A percentile compares a stretch with the other conserved stretches of the same genome.
These are phyloP conservation scores for Xylaria flabelliformis DNA, from an alignment of 495 filamentous ascomycete genomes.

Conservation along the genomic window DNA sequence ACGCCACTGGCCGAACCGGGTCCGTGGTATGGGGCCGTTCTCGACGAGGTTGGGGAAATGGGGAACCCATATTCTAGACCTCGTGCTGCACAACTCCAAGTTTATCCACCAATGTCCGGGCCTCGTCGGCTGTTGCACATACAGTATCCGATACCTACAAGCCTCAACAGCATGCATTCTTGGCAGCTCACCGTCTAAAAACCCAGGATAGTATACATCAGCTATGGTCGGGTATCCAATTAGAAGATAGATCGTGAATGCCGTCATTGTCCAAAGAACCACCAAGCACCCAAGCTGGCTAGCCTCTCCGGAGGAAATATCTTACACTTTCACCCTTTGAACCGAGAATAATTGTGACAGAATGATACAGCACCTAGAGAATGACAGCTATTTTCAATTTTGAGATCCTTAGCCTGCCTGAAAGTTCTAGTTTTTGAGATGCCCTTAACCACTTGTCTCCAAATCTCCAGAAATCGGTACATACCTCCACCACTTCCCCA, in stretches of 20 bases:
- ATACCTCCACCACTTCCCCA: slow-evolving; percentile 11
- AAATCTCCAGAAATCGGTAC: slow-evolving; percentile 3
- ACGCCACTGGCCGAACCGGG: not conserved
- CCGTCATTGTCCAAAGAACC: not conserved
- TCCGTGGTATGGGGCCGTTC: slow-evolving; percentile 3
- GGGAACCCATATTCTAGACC: slow-evolving; percentile 9
- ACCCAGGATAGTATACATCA: not conserved
- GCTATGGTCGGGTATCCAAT: not conserved
- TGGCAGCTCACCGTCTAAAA: not conserved
- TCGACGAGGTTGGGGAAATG: slow-evolving; percentile 26
- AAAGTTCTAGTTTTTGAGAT: not conserved
- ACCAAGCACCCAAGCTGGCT: not conserved
- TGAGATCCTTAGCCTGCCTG: not conserved
- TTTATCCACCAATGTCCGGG: slow-evolving; percentile 25
- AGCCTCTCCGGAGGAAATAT: not conserved
- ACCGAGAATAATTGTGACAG: not conserved
- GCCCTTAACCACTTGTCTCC: not conserved
- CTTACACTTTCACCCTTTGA: not conserved
- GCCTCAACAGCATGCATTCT: not conserved
- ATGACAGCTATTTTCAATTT: not conserved
- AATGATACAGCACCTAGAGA: not conserved
- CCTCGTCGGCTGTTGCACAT: not conserved
- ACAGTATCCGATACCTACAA: not conserved
- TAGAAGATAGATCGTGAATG: not conserved
- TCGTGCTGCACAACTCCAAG: not conserved